Percentiles rank a stretch among this genome's conserved stretches.
Conservation (phyloP, 306 rosid genomes). For the Dryas alaskensis region DNA sequence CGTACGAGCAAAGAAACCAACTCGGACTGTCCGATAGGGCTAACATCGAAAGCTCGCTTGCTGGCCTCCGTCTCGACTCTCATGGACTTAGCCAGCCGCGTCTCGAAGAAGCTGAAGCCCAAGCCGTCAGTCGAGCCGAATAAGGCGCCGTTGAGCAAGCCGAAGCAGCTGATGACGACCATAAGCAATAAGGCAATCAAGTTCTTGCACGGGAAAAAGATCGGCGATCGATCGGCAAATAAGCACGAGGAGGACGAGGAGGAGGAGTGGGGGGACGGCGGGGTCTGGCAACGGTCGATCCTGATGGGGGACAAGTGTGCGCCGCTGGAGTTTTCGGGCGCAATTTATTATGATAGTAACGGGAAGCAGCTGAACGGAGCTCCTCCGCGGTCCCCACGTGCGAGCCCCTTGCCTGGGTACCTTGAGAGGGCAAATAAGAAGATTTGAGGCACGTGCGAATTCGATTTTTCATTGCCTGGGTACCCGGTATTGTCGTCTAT, state of each 20-base stretch:
- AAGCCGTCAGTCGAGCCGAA: background rate
- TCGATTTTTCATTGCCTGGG: too few relatives aligned
- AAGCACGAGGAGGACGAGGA: background rate
- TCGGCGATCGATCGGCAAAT: background rate
- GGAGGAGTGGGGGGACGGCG: constrained; percentile 69
- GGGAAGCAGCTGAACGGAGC: constrained; percentile 54
- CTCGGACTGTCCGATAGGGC: constrained; percentile 27
- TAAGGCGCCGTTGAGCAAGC: constrained; percentile 24
- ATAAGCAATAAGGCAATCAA: constrained; percentile 61
- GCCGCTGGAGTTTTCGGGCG: constrained; percentile 84
- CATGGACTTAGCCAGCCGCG: constrained; percentile 37
- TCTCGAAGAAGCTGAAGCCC: constrained; percentile 35
- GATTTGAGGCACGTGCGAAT: background rate
- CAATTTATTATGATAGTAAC: constrained; percentile 54
- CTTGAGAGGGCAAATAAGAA: constrained; percentile 34
- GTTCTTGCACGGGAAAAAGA: constrained; percentile 39
- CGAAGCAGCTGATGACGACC: constrained; percentile 63
- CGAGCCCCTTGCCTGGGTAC: constrained; percentile 79
- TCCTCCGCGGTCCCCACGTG: constrained; percentile 76
- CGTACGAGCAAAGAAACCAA: constrained; percentile 10
- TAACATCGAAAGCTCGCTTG: constrained; percentile 23
- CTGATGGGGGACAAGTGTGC: constrained; percentile 88
- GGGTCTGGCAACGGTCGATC: constrained; percentile 89
- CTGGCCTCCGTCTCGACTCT: constrained; percentile 39
- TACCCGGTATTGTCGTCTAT: too few relatives aligned